phyloP scores from a whole-genome alignment of 2,329 filamentous ascomycete genomes.

The Coleophoma cylindrospora region DNA sequence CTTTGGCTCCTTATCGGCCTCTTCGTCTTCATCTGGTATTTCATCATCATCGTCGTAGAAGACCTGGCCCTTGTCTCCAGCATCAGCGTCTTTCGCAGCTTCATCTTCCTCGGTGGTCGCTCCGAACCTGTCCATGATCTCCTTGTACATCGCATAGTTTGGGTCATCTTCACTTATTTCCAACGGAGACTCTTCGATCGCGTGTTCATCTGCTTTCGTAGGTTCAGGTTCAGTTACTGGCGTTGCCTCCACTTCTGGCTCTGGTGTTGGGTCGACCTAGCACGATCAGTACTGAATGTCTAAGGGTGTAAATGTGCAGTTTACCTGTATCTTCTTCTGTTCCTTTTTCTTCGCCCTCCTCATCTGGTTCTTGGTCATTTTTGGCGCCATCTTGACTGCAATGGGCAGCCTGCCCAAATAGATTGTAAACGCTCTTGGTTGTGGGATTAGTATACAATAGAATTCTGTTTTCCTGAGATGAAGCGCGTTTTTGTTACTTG shows the following conservation, averaged over 20 bases:
- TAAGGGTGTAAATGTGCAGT: slow-evolving; percentile 7
- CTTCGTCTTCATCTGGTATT: slow-evolving; percentile 80
- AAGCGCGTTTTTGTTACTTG: background rate
- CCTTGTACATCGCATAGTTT: slow-evolving; percentile 77
- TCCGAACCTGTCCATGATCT: slow-evolving; percentile 77
- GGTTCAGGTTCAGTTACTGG: slow-evolving; percentile 29
- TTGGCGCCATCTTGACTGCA: slow-evolving; percentile 54
- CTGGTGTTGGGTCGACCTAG: slow-evolving; percentile 27
- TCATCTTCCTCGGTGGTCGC: slow-evolving; percentile 58
- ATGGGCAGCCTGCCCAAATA: slow-evolving; percentile 14
- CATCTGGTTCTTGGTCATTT: slow-evolving; percentile 92
- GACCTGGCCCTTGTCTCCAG: slow-evolving; percentile 76
- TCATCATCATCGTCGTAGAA: slow-evolving; percentile 81
- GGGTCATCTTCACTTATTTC: slow-evolving; percentile 65
- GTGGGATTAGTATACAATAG: no score
- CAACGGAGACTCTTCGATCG: slow-evolving; percentile 34
- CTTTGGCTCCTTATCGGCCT: slow-evolving; percentile 57
- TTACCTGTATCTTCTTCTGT: slow-evolving; percentile 65
- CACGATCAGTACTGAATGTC: slow-evolving; percentile 12
- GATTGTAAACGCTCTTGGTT: no score
- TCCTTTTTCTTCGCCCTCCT: slow-evolving; percentile 93
- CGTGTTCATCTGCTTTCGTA: slow-evolving; percentile 22
- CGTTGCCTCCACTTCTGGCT: slow-evolving; percentile 17
- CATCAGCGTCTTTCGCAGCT: slow-evolving; percentile 57
- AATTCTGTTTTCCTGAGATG: no score